Percentiles rank a stretch among this genome's conserved stretches.
These are phyloP conservation scores for Aegilops speltoides DNA, from an alignment of 176 grass and related monocot genomes.

Conservation along the genomic window DNA sequence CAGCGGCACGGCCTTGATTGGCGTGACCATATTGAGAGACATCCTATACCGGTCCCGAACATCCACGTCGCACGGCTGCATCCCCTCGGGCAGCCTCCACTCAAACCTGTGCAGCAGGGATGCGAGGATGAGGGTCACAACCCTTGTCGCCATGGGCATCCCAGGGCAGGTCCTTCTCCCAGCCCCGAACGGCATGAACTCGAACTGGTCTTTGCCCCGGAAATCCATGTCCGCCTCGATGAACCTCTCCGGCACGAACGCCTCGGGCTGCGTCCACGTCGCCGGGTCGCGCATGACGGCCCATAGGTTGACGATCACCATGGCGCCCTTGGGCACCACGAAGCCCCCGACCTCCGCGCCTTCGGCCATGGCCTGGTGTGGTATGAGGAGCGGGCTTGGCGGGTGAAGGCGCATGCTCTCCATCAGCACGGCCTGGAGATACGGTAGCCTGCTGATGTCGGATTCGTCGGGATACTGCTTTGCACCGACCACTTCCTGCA, in stretches of 20 bases:
- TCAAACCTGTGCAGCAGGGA: constrained; percentile 50
- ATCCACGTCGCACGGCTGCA: constrained; percentile 44
- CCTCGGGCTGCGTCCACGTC: constrained; percentile 30
- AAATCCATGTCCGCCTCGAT: constrained; percentile 27
- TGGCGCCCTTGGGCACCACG: constrained; percentile 32
- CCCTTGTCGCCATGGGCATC: constrained; percentile 38
- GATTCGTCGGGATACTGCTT: constrained; percentile 31
- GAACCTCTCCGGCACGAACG: constrained; percentile 56
- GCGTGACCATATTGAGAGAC: constrained; percentile 47
- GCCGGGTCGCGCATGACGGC: constrained; percentile 56
- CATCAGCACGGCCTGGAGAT: constrained; percentile 50
- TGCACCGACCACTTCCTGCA: constrained; percentile 9
- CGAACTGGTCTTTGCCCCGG: constrained; percentile 21
- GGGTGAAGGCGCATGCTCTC: constrained; percentile 62
- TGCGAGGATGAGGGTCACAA: constrained; percentile 38
- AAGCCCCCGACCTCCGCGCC: constrained; percentile 45
- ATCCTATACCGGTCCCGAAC: constrained; percentile 42
- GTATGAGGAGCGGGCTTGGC: constrained; percentile 52
- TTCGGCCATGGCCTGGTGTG: constrained; percentile 35
- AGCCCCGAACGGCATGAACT: constrained; percentile 62
- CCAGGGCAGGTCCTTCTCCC: constrained; percentile 59
- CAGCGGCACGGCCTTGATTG: constrained; percentile 38
- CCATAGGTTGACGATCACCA: constrained; percentile 48
- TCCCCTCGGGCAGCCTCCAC: constrained; percentile 50
- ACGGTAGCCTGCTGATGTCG: constrained; percentile 32